Base-by-base conservation (phyloP, 305 asterid species). In the Andrographis paniculata region DNA sequence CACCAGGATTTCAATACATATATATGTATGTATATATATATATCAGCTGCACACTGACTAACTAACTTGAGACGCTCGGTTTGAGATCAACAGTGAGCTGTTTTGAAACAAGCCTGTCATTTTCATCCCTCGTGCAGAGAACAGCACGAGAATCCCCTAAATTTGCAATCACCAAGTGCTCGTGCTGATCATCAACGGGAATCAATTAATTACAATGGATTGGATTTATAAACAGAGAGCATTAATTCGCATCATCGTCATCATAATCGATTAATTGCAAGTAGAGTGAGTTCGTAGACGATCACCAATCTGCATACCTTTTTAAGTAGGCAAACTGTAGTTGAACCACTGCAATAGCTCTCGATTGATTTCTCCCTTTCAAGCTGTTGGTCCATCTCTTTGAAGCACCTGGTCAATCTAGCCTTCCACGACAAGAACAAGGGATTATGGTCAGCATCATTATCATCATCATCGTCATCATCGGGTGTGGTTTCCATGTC, bases 141-240 rank as follows among this genome's bases (percentile, higher is more conserved):
- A 89, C 76, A 1, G 96, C 95, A 4, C 98, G 88, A 10, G 96
- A 91, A 64, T 91, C 98, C 12, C 96, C 98, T 27, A 91, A 60
- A 69, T 91, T 91, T 14, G 92, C 72, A 12, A 86, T 60, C 12
- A 91, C 53, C 76, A 91, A 60, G 58, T 91, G 92, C 13, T 86
- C 88, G 21, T 68, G 84, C 98, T 89, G 68, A 48, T 49, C 3
- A 33, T 33, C 13, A 33, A n/a, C 8, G 16, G 8, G 17, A 37
- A 37, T 13, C 8, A 2, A 37, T 13, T 13, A 0, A 5, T 5
- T 14, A 13, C 4, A 37, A 37, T 17, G 42, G 8, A 33, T 13
- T 13, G 42, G 4, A 22, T 13, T 10, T 4, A 14, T 4, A 20
- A 3, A 4, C 3, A n/a, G n/a, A n/a, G n/a, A n/a, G n/a, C n/a